Evolutionary conservation across 2,329 filamentous ascomycete genomes (phyloP), one percentile per base, ranked within the genome.

Genomic region (Orbilia ellipsospora): DNA sequence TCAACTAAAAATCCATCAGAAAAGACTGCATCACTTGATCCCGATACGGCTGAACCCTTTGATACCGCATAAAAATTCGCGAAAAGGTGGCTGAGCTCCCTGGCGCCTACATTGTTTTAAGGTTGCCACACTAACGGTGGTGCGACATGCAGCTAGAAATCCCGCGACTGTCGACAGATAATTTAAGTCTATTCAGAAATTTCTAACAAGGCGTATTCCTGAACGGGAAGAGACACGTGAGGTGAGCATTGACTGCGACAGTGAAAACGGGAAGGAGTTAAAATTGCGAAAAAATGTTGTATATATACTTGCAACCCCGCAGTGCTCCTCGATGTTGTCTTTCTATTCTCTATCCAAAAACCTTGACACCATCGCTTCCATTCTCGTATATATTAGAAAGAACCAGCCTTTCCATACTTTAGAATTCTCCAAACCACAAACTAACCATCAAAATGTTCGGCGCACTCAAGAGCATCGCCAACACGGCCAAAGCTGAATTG

Each of bases 361-460:
- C 28, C 7, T 7, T 36, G 8, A 6, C 31, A 36, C 31, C 31
- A 36, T 36, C 31, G 8, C 31, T 36, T 36, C 31, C 31, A 36
- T 7, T 36, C 31, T 10, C 31, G 10, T 10, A 36, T 36, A 36
- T 36, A 36, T 23, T 23, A 23, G 23, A 23, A 23, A 23, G 23
- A 23, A 4, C 23, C 23, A 23, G 4, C 23, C 23, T 23, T 23
- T 23, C 23, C 23, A 23, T 23, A 23, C 23, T 23, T 4, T 23
- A 23, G 23, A 23, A 23, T 23, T 4, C 23, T 23, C 23, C 23
- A 23, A 23, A 23, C 4, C 2, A 54, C 44, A 55, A 45, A 8
- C 26, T 6, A 54, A 52, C 26, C 36, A 50, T 60, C 50, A 69
- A 61, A 54, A 74, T 74, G 70, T 64, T 74, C 23, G 56, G 69